Evolutionary conservation across 371 early-diverging fungal species (phyloP).

Genomic region (Syncephalis fuscata): DNA sequence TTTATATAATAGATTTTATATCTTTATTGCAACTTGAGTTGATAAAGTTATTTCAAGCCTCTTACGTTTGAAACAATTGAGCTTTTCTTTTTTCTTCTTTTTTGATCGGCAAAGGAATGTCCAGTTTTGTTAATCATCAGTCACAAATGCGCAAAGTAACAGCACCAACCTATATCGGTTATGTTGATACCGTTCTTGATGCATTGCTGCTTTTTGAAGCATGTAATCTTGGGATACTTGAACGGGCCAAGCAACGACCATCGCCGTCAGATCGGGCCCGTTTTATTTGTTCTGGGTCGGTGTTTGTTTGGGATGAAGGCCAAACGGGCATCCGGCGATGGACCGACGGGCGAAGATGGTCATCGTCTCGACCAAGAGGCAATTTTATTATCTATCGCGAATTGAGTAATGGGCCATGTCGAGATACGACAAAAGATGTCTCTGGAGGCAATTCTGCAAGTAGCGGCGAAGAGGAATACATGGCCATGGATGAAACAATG

Average conservation of each 20-base stretch:
- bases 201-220: slow-evolving; percentile 64
- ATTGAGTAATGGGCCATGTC: slow-evolving; percentile 24
- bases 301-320: slow-evolving; percentile 80
- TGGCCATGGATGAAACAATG: slow-evolving; percentile 9
- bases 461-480: too few species aligned
- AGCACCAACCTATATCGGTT: slow-evolving; percentile 36
- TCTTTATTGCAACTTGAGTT: too few species aligned
- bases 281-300: slow-evolving; percentile 61
- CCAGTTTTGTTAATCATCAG: too few species aligned
- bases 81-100: too few species aligned
- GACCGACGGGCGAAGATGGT: slow-evolving; percentile 85
- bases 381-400: slow-evolving; percentile 67
- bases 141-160: too few species aligned
- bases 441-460: too few species aligned
- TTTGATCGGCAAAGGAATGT: too few species aligned
- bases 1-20: too few species aligned
- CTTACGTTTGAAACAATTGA: too few species aligned
- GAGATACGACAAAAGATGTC: slow-evolving; percentile 12
- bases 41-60: too few species aligned
- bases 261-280: slow-evolving; percentile 52
- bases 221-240: slow-evolving; percentile 37
- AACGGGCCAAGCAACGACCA: slow-evolving; percentile 49
- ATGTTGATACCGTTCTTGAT: slow-evolving; percentile 52
- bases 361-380: slow-evolving; percentile 61
- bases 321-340: slow-evolving; percentile 80